A percentile compares a stretch with the other conserved stretches of the same genome.
Conservation (phyloP, 257 asterid species). For the Solanum appendiculatum region DNA sequence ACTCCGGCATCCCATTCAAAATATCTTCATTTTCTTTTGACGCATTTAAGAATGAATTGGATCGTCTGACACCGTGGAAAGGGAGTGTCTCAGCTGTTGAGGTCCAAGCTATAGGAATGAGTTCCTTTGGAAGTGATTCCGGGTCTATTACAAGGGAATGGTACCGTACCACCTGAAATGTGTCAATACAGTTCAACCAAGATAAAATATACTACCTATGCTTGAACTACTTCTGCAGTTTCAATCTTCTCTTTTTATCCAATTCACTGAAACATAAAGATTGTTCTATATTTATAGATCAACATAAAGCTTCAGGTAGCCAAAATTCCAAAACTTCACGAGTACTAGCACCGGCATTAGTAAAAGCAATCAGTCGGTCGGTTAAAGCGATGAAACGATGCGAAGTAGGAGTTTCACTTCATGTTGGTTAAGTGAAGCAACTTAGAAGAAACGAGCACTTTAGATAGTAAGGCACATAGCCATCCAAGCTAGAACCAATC, state of each 20-base stretch:
- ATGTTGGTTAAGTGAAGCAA: neutral
- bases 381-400: neutral
- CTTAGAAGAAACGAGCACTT: neutral
- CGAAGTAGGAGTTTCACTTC: neutral
- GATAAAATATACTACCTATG: neutral
- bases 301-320: neutral
- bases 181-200: neutral
- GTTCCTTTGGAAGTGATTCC: slow-evolving; percentile 71
- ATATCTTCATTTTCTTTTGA: slow-evolving; percentile 29
- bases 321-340: neutral
- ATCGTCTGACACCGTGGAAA: slow-evolving; percentile 28
- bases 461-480: neutral
- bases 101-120: slow-evolving; percentile 96
- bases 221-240: neutral
- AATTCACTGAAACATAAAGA: neutral
- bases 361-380: neutral
- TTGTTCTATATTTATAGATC: neutral
- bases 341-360: neutral
- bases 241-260: neutral
- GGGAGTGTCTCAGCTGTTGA: slow-evolving; percentile 51
- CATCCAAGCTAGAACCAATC: neutral
- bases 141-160: slow-evolving; percentile 93
- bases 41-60: slow-evolving; percentile 21
- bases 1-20: slow-evolving; percentile 17
- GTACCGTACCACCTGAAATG: slow-evolving; percentile 79